Percentiles rank a stretch among this genome's conserved stretches.
Conservation (phyloP, 805 yeast species). For the Kuraishia capsulata region DNA sequence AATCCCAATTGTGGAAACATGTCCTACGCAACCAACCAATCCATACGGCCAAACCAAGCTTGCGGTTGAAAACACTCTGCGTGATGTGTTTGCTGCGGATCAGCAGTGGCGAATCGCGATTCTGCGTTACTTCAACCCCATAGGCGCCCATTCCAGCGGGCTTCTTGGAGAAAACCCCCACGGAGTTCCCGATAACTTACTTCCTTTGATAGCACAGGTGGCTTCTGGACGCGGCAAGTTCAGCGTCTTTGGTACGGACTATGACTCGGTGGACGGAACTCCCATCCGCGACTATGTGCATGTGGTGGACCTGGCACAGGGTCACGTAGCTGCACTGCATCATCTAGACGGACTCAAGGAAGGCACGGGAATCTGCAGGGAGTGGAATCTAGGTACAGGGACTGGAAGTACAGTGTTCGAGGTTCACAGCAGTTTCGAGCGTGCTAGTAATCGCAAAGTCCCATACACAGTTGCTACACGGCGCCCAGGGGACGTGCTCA, state of each 20-base stretch:
- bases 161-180: constrained; percentile 73
- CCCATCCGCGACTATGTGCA: constrained; percentile 79
- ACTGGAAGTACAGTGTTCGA: constrained; percentile 73
- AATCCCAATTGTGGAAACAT: constrained; percentile 63
- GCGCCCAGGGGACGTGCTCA: constrained; percentile 69
- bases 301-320: constrained; percentile 70
- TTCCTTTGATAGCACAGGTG: constrained; percentile 72
- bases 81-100: constrained; percentile 42
- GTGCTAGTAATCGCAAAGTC: constrained; percentile 53
- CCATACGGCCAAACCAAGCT: constrained; percentile 74
- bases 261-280: constrained; percentile 66
- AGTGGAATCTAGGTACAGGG: constrained; percentile 82
- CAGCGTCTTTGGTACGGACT: constrained; percentile 65
- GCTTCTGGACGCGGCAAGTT: constrained; percentile 64
- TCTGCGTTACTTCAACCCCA: constrained; percentile 74
- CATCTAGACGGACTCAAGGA: constrained; percentile 29
- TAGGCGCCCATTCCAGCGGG: constrained; percentile 82
- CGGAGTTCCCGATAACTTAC: constrained; percentile 67
- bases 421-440: constrained; percentile 53
- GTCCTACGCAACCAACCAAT: constrained; percentile 66
- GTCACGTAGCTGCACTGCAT: constrained; percentile 64
- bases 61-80: constrained; percentile 51
- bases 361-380: constrained; percentile 50
- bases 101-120: constrained; percentile 46
- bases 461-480: constrained; percentile 60